Percentiles rank a stretch among this genome's conserved stretches.
phyloP scores from a whole-genome alignment of 2,329 filamentous ascomycete genomes.

The Parastagonospora avenae region DNA sequence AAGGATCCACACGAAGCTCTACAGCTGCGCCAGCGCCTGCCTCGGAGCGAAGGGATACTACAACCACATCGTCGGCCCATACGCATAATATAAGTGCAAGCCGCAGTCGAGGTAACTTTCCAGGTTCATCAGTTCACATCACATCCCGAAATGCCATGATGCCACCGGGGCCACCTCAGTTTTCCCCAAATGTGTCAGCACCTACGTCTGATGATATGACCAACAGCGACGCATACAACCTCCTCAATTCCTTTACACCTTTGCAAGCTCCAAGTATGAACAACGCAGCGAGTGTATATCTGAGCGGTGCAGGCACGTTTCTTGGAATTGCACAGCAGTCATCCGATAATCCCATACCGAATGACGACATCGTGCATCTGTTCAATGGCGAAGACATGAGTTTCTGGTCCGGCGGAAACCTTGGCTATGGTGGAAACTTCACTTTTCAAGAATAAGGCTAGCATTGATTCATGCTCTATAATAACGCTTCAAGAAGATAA shows the following conservation, averaged over 20 bases:
- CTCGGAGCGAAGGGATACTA: not conserved
- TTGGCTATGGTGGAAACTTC: conserved; percentile 4
- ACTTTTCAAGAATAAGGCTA: conserved; percentile 1
- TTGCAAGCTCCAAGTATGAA: not conserved
- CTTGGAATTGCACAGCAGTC: conserved; percentile 30
- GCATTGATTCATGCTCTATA: not conserved
- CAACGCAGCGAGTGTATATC: conserved; percentile 5
- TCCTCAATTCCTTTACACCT: not conserved
- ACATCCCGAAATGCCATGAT: conserved; percentile 1
- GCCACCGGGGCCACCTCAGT: not conserved
- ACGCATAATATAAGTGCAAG: too few relatives aligned
- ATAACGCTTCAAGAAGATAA: not conserved
- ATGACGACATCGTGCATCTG: conserved; percentile 28
- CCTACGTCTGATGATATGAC: not conserved
- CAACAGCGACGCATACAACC: not conserved
- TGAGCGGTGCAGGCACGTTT: conserved; percentile 22
- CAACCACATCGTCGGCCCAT: too few relatives aligned
- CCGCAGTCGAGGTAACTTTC: too few relatives aligned
- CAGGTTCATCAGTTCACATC: not conserved
- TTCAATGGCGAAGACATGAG: conserved; percentile 27
- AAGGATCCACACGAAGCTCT: conserved; percentile 10
- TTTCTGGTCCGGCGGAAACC: conserved; percentile 18
- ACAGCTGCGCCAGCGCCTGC: conserved; percentile 2
- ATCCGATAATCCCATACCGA: conserved; percentile 29
- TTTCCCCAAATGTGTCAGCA: not conserved